A percentile compares a stretch with the other conserved stretches of the same genome.
These are phyloP conservation scores for Microdochium trichocladiopsis DNA, from an alignment of 2,329 filamentous ascomycete species.

Conservation along the genomic window DNA sequence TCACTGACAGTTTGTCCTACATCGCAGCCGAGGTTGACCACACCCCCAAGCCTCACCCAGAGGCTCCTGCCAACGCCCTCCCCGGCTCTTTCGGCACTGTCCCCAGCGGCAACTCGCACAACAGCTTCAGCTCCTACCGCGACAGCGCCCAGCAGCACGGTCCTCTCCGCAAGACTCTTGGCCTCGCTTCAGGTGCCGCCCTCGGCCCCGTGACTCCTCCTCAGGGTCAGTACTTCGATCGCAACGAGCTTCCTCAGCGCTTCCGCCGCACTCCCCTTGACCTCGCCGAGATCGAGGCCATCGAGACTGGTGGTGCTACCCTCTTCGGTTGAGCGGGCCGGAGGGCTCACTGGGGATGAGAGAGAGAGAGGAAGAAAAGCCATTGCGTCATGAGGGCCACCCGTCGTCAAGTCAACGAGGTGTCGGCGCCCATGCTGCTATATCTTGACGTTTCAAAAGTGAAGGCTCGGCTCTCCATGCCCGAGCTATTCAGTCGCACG, in stretches of 20 bases:
- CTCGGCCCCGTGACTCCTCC: conserved; percentile 67
- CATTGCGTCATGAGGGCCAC: not conserved
- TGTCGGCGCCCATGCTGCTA: too few relatives aligned
- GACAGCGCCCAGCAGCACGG: conserved; percentile 74
- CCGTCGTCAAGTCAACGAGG: not conserved
- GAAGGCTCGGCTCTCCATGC: not conserved
- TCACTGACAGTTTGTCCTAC: conserved; percentile 11
- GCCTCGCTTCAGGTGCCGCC: conserved; percentile 50
- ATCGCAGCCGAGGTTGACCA: conserved; percentile 61
- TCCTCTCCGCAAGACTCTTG: conserved; percentile 57
- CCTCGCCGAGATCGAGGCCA: conserved; percentile 83
- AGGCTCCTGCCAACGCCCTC: conserved; percentile 57
- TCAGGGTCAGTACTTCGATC: conserved; percentile 77
- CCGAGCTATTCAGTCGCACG: too few relatives aligned
- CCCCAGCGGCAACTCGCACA: conserved; percentile 33
- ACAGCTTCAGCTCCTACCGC: conserved; percentile 69
- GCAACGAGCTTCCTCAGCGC: conserved; percentile 75
- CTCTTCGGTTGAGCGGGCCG: conserved; percentile 33
- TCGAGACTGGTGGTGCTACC: conserved; percentile 84
- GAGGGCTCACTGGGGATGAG: not conserved
- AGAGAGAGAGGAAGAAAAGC: not conserved
- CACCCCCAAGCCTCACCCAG: conserved; percentile 66
- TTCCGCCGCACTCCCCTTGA: conserved; percentile 73
- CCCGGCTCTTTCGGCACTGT: conserved; percentile 42
- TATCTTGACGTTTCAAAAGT: not conserved